Evolutionary conservation across 176 grass and related monocot genomes (phyloP).

Genomic region (Cocos nucifera): DNA sequence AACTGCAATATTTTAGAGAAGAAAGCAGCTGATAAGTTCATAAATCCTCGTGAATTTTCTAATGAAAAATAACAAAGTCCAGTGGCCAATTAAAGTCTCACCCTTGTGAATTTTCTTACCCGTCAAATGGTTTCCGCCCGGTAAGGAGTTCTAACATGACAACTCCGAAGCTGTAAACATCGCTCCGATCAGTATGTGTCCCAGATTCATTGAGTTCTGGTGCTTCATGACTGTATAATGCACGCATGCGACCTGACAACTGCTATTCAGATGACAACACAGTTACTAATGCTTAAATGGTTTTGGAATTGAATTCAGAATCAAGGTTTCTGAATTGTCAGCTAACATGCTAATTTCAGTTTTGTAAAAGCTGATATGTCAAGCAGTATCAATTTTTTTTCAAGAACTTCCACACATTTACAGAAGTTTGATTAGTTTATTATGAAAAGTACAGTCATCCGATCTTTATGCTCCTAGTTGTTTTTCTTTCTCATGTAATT

Average conservation of each 20-base stretch:
- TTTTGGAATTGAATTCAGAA: no score
- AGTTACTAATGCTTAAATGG: background rate
- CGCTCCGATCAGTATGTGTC: conserved; percentile 64
- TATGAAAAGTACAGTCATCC: no score
- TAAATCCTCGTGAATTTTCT: no score
- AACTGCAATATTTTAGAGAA: conserved; percentile 35
- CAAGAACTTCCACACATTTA: no score
- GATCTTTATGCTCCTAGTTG: no score
- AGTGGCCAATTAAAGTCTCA: background rate
- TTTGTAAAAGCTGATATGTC: no score
- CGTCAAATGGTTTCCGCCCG: conserved; percentile 81
- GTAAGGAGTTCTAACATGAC: conserved; percentile 98
- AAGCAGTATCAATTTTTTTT: no score
- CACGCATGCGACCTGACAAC: conserved; percentile 57
- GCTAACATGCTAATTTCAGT: no score
- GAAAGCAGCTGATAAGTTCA: background rate
- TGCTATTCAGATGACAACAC: conserved; percentile 27
- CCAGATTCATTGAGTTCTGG: conserved; percentile 83
- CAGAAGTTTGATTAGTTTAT: no score
- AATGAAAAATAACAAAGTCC: conserved; percentile 15
- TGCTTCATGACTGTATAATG: conserved; percentile 79
- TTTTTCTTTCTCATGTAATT: no score
- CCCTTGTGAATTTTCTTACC: conserved; percentile 26
- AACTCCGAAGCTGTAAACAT: conserved; percentile 91
- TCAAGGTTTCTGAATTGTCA: no score